Conservation (phyloP, 345 rosid species). For the Adansonia digitata region DNA sequence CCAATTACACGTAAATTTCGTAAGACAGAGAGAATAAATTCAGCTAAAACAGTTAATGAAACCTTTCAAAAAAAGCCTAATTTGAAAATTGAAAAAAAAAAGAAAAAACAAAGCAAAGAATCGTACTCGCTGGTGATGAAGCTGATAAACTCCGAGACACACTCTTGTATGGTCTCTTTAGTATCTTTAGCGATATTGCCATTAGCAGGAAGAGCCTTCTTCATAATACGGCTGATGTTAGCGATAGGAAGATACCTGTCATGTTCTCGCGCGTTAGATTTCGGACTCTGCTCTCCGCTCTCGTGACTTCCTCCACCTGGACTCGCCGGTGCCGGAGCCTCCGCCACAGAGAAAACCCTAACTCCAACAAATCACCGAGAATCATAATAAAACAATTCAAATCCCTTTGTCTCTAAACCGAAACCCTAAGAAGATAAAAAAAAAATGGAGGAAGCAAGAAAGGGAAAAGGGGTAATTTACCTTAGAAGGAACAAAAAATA, state of each 20-base stretch:
- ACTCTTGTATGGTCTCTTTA: conserved; percentile 92
- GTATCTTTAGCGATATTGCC: conserved; percentile 96
- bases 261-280: conserved; percentile 77
- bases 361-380: not conserved
- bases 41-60: not conserved
- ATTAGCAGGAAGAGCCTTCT: conserved; percentile 82
- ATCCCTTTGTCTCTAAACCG: not conserved
- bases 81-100: not conserved
- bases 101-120: not conserved
- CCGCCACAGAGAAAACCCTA: conserved; percentile 19
- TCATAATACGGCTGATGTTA: conserved; percentile 91
- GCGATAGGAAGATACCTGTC: conserved; percentile 93
- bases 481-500: not conserved
- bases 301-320: conserved; percentile 78
- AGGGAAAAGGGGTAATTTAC: conserved; percentile 5
- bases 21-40: not conserved
- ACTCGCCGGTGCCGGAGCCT: conserved; percentile 35
- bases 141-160: conserved; percentile 97
- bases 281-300: conserved; percentile 89
- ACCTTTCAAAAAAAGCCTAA: not conserved
- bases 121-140: conserved; percentile 96
- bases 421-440: conserved; percentile 14
- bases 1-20: not conserved
- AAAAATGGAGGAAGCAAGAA: not conserved
- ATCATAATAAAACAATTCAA: not conserved